These are phyloP conservation scores for Astrothelium subdiscretum DNA, from an alignment of 495 filamentous ascomycete species.

Conservation along the genomic window DNA sequence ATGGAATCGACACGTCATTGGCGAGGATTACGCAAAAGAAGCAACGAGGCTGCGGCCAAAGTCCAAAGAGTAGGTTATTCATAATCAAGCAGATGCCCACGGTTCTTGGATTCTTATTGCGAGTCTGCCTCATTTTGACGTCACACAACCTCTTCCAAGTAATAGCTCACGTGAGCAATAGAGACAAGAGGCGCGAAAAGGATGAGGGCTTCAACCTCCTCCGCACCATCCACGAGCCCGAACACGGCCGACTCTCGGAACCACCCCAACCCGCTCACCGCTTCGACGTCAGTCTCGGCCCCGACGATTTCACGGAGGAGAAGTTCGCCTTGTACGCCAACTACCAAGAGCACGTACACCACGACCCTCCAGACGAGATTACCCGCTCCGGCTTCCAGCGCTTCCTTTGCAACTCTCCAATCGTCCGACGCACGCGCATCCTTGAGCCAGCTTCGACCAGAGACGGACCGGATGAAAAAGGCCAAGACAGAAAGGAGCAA, in stretches of 20 bases:
- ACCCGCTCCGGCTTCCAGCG: conserved; percentile 57
- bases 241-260: conserved; percentile 45
- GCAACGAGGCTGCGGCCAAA: conserved; percentile 62
- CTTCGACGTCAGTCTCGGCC: conserved; percentile 70
- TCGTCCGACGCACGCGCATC: conserved; percentile 36
- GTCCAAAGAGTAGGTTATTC: conserved; percentile 50
- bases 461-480: neutral
- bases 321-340: conserved; percentile 77
- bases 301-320: conserved; percentile 70
- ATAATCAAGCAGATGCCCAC: neutral
- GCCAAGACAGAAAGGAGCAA: conserved; percentile 29
- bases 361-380: conserved; percentile 57
- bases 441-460: conserved; percentile 28
- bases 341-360: conserved; percentile 74
- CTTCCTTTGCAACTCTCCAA: conserved; percentile 75
- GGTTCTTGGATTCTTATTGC: neutral
- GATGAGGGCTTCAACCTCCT: conserved; percentile 59
- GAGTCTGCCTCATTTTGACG: conserved; percentile 2
- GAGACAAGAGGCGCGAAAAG: conserved; percentile 61
- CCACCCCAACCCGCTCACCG: conserved; percentile 60
- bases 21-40: conserved; percentile 63
- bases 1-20: conserved; percentile 79
- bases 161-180: conserved; percentile 15
- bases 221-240: conserved; percentile 58
- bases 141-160: conserved; percentile 3